Evolutionary conservation across 352 stramenopile genomes (phyloP), one percentile per base, ranked within the genome.

Genomic region (Phytopythium oedochilum): DNA sequence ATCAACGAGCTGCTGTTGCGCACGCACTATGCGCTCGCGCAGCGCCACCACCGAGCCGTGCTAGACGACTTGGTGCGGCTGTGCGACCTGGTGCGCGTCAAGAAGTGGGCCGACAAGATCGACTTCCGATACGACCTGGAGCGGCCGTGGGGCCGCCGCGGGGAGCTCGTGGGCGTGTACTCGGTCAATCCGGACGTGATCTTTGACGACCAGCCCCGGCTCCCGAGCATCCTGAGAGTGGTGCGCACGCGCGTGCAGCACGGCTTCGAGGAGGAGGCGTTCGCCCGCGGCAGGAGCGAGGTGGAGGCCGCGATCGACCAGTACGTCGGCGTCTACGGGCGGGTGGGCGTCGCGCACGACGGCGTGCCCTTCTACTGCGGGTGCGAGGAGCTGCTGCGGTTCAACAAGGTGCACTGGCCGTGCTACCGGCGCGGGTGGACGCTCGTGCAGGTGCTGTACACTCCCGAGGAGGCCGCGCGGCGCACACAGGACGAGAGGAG

Each of bases 21-120:
- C 22, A 75, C 56, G 7, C 79, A 92, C 38, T 89, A 85, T 25
- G 22, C 61, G 1, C 48, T 77, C 7, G 77, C 78, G 0, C 82
- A 92, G 53, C 42, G 39, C 5, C 69, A 87, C 38, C 77, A 83
- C 49, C 73, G 63, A 17, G 60, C 47, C 22, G 72, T 92, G 22
- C 54, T 92, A 15, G 54, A 69, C 1, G 78, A 89, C 17, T 44
- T 92, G 2, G 51, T 89, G 1, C 31, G 63, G 43, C 60, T 92
- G 22, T 81, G 82, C n/a, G 57, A 47, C 29, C 57, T 88, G 10
- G 71, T 92, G 22, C 73, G 77, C 28, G 34, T 55, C 28, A 87
- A 92, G 55, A 70, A 67, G 23, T 92, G 82, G 82, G 74, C 74
- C 15, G 82, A 92, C 56, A 92, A 92, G 51, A 75, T 83, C 1